phyloP scores from a whole-genome alignment of 2,329 filamentous ascomycete species.

The Sporothrix humicola region DNA sequence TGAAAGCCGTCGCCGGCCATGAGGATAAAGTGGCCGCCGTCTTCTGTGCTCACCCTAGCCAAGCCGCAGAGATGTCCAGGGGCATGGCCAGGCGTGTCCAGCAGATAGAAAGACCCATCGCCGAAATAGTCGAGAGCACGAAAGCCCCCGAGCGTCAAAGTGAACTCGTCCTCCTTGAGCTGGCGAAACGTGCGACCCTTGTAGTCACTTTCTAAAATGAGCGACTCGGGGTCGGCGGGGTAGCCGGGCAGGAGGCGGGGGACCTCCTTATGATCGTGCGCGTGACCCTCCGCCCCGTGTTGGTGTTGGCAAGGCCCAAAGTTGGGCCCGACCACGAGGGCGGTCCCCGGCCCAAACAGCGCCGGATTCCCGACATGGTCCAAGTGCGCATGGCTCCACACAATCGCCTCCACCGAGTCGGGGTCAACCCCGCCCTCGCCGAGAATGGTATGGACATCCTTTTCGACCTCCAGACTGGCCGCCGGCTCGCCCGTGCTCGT shows the following conservation, averaged over 20 bases:
- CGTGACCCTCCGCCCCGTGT: neutral
- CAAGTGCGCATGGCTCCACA: constrained; percentile 55
- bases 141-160: constrained; percentile 39
- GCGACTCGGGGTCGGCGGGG: constrained; percentile 34
- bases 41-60: constrained; percentile 45
- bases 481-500: neutral
- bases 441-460: constrained; percentile 29
- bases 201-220: constrained; percentile 41
- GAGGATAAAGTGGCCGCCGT: constrained; percentile 44
- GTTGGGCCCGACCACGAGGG: constrained; percentile 49
- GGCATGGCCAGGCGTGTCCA: constrained; percentile 42
- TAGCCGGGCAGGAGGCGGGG: constrained; percentile 33
- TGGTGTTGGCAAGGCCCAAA: constrained; percentile 34
- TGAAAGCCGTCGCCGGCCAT: constrained; percentile 48
- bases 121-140: constrained; percentile 41
- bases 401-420: constrained; percentile 41
- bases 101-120: constrained; percentile 43
- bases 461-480: constrained; percentile 2
- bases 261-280: neutral
- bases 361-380: constrained; percentile 56
- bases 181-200: constrained; percentile 40
- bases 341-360: constrained; percentile 51
- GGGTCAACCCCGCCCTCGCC: constrained; percentile 32
- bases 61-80: constrained; percentile 49
- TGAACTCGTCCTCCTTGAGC: constrained; percentile 37